phyloP scores from a whole-genome alignment of 306 rosid genomes.

The Sicyos baderoa region DNA sequence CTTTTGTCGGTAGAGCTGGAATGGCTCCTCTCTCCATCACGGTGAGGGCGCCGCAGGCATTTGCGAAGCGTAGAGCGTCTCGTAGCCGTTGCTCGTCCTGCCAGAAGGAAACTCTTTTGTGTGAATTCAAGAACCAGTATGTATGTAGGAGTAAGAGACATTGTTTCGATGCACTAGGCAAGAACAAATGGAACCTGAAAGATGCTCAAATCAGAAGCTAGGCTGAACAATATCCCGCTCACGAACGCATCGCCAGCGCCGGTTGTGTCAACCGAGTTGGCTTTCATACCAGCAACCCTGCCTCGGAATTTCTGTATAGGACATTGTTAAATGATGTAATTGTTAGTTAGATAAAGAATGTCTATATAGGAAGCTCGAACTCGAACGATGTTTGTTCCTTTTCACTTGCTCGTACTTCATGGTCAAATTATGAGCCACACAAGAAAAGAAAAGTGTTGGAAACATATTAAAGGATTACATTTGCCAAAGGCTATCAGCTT shows the following conservation, averaged over 20 bases:
- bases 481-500: no score
- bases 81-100: slow-evolving; percentile 59
- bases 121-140: not conserved
- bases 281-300: slow-evolving; percentile 67
- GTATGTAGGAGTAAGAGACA: not conserved
- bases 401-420: not conserved
- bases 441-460: not conserved
- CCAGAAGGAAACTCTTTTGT: not conserved
- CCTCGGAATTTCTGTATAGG: slow-evolving; percentile 56
- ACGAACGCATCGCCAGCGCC: slow-evolving; percentile 99
- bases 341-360: not conserved
- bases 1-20: slow-evolving; percentile 72
- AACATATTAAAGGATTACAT: no score
- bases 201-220: slow-evolving; percentile 55
- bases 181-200: slow-evolving; percentile 36
- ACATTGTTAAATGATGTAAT: not conserved
- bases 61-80: slow-evolving; percentile 65
- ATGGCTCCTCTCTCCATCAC: slow-evolving; percentile 83
- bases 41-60: slow-evolving; percentile 76
- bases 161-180: not conserved
- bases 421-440: not conserved
- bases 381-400: not conserved
- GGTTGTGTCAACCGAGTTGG: slow-evolving; percentile 71
- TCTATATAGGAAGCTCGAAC: not conserved
- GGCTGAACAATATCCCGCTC: slow-evolving; percentile 56